Conservation (phyloP, 257 asterid genomes). For the Plantago elongata region DNA sequence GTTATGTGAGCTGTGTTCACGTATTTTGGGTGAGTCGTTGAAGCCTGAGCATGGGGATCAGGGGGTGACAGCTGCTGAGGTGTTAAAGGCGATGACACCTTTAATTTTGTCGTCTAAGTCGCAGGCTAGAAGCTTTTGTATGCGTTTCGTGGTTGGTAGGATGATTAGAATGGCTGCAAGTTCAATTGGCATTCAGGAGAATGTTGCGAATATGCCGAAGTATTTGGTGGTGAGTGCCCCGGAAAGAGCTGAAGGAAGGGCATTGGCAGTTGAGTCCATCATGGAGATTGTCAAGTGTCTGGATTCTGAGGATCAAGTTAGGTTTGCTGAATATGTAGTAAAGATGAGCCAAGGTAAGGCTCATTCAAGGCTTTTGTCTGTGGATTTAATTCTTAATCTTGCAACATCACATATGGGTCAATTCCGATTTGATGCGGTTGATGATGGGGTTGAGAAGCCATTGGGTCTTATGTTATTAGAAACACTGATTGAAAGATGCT, state of each 20-base stretch:
- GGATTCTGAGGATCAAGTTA: constrained; percentile 49
- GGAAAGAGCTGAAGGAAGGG: constrained; percentile 80
- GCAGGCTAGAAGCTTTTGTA: constrained; percentile 50
- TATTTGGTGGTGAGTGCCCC: constrained; percentile 73
- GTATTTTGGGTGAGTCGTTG: constrained; percentile 51
- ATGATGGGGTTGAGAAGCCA: constrained; percentile 33
- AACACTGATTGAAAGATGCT: constrained; percentile 72
- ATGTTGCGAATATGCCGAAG: constrained; percentile 71
- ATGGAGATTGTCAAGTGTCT: constrained; percentile 62
- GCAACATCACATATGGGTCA: constrained; percentile 47
- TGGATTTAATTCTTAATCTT: constrained; percentile 58
- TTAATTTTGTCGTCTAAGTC: constrained; percentile 51
- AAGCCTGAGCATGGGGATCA: constrained; percentile 72
- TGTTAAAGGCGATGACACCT: constrained; percentile 63
- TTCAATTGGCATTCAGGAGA: constrained; percentile 46
- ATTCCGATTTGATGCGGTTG: constrained; percentile 37
- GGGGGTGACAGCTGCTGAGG: constrained; percentile 62
- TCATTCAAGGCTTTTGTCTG: constrained; percentile 74
- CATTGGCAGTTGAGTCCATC: constrained; percentile 73
- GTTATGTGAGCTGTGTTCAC: constrained; percentile 50
- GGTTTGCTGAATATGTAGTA: constrained; percentile 59
- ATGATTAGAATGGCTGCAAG: constrained; percentile 51
- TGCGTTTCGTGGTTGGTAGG: constrained; percentile 57
- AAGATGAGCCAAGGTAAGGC: constrained; percentile 83
- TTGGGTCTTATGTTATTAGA: constrained; percentile 63